Conservation (phyloP, 208 protist species). For the Vickermania ingenoplastis region DNA sequence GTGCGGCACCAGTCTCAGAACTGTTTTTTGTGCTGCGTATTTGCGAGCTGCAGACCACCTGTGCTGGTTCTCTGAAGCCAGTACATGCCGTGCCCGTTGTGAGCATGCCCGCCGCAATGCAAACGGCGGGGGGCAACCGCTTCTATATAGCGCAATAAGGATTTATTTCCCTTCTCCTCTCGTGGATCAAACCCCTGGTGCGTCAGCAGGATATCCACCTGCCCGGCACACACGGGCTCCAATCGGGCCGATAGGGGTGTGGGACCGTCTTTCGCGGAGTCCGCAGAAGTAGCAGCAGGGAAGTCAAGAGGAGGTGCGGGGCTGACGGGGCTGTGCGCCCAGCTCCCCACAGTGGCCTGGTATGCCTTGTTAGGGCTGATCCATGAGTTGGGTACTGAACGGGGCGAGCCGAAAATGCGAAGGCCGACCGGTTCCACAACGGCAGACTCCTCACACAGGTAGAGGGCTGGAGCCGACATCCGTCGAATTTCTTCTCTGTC, state of each 20-base stretch:
- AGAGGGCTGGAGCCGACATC: conserved; percentile 40
- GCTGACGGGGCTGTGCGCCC: background rate
- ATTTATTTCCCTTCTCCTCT: conserved; percentile 11
- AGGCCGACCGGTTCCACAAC: conserved; percentile 35
- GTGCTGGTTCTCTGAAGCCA: conserved; percentile 5
- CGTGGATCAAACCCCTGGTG: conserved; percentile 34
- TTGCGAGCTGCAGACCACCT: background rate
- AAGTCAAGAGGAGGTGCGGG: too few species aligned
- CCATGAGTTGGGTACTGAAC: conserved; percentile 35
- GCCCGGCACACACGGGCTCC: conserved; percentile 21
- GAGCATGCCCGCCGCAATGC: conserved; percentile 41
- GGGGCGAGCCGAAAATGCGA: conserved; percentile 50
- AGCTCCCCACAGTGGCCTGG: conserved; percentile 17
- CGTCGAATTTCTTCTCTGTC: conserved; percentile 11
- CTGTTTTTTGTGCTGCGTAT: background rate
- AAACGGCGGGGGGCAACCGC: conserved; percentile 26
- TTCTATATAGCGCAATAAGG: conserved; percentile 24
- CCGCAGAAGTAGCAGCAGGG: background rate
- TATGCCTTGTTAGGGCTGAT: conserved; percentile 49
- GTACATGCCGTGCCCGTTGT: conserved; percentile 37
- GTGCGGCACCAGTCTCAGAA: background rate
- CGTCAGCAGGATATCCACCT: conserved; percentile 43
- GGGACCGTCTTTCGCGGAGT: background rate
- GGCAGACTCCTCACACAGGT: conserved; percentile 36
- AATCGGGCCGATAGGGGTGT: conserved; percentile 6